Evolutionary conservation across 2,329 filamentous ascomycete genomes (phyloP), one percentile per base, ranked within the genome.

Genomic region (Phaeosphaeria sp.): DNA sequence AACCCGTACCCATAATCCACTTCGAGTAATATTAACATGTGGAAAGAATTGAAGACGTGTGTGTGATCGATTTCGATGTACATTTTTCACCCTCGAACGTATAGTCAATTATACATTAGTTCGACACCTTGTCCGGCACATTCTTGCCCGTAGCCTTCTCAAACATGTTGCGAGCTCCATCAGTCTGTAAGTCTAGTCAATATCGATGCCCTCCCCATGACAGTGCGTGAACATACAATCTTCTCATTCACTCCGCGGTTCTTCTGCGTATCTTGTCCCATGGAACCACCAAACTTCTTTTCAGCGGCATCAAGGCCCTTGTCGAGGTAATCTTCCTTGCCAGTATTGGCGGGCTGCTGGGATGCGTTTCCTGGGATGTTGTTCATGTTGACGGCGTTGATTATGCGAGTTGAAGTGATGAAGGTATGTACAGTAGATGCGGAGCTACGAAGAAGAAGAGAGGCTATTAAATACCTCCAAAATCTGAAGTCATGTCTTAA

Each of bases 131-230:
- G 13, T 79, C 72, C 8, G 83, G 79, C 11, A 84, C 76, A 8
- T 83, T 62, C 65, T 80, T 81, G 51, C 81, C 84, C 57, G 83
- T 84, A 7, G 71, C 63, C 69, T 83, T 82, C 71, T 86, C 83
- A 52, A 85, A 85, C 64, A 81, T 66, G 20, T 74, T 76, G 53
- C 84, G 76, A 4, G 76, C 80, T 43, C 75, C 72, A 68, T 86
- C 83, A 54, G 83, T 85, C 73, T 76, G 52, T 53, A 1, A 13
- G 17, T 13, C 36, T 7, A 46, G 49, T 57, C 13, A 43, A 21
- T 17, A 18, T n/a, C 9, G 17, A 9, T 22, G 15, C 3, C 6
- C 18, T 47, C 6, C 8, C 17, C 25, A 24, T 9, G 33, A 53
- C 24, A 17, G n/a, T 47, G 15, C 3, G 18, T 30, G 5, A 39